Percentiles rank a stretch among this genome's conserved stretches.
phyloP scores from a whole-genome alignment of 2,329 filamentous ascomycete genomes.

The Beauveria sp. region DNA sequence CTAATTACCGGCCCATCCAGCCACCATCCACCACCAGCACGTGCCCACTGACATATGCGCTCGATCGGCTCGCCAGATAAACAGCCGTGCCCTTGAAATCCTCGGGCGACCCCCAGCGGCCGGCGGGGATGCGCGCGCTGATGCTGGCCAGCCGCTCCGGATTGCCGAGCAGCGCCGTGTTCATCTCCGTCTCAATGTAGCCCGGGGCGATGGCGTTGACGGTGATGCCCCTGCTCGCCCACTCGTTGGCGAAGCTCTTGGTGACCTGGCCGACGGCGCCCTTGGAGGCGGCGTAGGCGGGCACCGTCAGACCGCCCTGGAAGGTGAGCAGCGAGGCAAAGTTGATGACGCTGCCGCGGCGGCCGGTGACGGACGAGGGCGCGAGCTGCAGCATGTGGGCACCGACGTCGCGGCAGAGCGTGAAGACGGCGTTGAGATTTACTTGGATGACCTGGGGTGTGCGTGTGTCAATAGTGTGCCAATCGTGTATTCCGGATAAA shows the following conservation, averaged over 20 bases:
- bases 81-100: constrained; percentile 83
- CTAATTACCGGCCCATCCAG: constrained; percentile 73
- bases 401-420: constrained; percentile 67
- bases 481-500: neutral
- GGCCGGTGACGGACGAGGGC: constrained; percentile 39
- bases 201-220: constrained; percentile 88
- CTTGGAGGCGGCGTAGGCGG: constrained; percentile 80
- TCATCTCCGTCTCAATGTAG: constrained; percentile 95
- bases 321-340: constrained; percentile 74
- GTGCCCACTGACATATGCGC: constrained; percentile 75
- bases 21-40: constrained; percentile 79
- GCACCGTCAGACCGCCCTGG: constrained; percentile 82
- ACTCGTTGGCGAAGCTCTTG: constrained; percentile 81
- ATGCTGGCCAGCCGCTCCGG: constrained; percentile 64
- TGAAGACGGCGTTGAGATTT: constrained; percentile 78
- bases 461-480: neutral
- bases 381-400: constrained; percentile 64
- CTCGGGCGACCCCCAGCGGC: constrained; percentile 73
- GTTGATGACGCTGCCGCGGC: constrained; percentile 72
- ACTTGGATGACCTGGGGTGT: constrained; percentile 63
- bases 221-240: constrained; percentile 68
- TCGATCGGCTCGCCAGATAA: constrained; percentile 69
- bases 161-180: constrained; percentile 70
- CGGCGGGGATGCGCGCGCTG: constrained; percentile 72
- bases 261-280: constrained; percentile 79